Base-by-base conservation (phyloP, 1,139 yeast genomes). In the Wickerhamiella infanticola region DNA sequence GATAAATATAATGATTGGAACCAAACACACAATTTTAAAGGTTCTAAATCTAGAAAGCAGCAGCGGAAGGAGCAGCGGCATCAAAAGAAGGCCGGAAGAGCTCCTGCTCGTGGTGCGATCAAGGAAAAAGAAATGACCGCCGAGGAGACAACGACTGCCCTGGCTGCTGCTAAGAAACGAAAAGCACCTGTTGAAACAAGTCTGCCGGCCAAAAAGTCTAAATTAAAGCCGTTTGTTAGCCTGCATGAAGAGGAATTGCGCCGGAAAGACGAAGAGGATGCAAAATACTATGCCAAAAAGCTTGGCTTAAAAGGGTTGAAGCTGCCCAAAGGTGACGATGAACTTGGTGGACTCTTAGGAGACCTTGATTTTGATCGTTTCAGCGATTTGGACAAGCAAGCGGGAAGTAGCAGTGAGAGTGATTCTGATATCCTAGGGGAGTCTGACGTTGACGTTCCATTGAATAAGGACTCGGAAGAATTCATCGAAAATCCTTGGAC, bases 261-360 rank as follows among this genome's bases (percentile, higher is more conserved):
- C 56, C 67, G 67, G 44, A 70, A 73, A 51, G 94, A 84, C 55
- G 93, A 84, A 48, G 77, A 76, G 45, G 95, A 88, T 42, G 77
- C 85, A 64, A 77, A 73, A 26, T 85, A 79, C 58, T 88, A 85
- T 59, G 90, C 95, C 3, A 81, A 81, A 51, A 79, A 81, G 55
- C 68, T 88, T 23, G 94, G 94, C 1, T 60, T 81, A 53, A 82
- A 80, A 50, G 49, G 47, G 37, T 50, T 43, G 29, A 54, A 49
- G 37, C 39, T 46, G 37, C 55, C 75, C 39, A 57, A 59, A 1
- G 79, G 71, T 36, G 84, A 77, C 31, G 79, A 77, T 52, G 94
- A 82, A 59, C 67, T 81, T 44, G 93, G 81, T 43, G 88, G 82
- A 4, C 62, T 83, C 24, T 64, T 83, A 8, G 93, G 85, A 45